A percentile compares a stretch with the other conserved stretches of the same genome.
These are phyloP conservation scores for Myotisia sp. DNA, from an alignment of 2,329 filamentous ascomycete species.

Conservation along the genomic window DNA sequence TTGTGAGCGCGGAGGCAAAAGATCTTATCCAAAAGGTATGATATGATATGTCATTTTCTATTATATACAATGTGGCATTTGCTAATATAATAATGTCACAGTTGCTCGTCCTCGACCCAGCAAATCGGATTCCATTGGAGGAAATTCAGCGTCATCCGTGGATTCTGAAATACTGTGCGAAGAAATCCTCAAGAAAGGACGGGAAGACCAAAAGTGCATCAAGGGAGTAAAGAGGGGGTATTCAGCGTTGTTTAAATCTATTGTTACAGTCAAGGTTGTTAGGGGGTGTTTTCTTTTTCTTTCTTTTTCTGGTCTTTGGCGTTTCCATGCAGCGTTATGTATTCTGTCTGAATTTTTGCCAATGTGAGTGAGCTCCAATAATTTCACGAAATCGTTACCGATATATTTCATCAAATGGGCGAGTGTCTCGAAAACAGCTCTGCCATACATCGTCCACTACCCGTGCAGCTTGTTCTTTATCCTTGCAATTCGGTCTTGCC, in stretches of 20 bases:
- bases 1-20: constrained; percentile 76
- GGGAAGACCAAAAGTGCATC: constrained; percentile 1
- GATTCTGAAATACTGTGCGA: constrained; percentile 87
- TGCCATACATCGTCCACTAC: constrained; percentile 98
- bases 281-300: neutral
- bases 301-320: constrained; percentile 5
- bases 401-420: constrained; percentile 95
- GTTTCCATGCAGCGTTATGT: constrained; percentile 2
- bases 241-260: constrained; percentile 5
- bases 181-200: constrained; percentile 26
- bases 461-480: constrained; percentile 71
- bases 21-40: constrained; percentile 79
- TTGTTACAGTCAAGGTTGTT: constrained; percentile 5
- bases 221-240: constrained; percentile 4
- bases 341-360: too few relatives aligned
- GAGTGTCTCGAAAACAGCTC: constrained; percentile 84
- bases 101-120: constrained; percentile 82
- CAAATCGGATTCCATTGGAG: constrained; percentile 81
- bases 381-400: too few relatives aligned
- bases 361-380: too few relatives aligned
- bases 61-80: neutral
- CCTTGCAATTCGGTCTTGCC: constrained; percentile 64
- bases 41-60: neutral
- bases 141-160: constrained; percentile 83
- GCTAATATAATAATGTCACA: constrained; percentile 30